Evolutionary conservation across 2,329 filamentous ascomycete species (phyloP), one percentile per base, ranked within the genome.

Genomic region (Ophiostoma pallidulum): DNA sequence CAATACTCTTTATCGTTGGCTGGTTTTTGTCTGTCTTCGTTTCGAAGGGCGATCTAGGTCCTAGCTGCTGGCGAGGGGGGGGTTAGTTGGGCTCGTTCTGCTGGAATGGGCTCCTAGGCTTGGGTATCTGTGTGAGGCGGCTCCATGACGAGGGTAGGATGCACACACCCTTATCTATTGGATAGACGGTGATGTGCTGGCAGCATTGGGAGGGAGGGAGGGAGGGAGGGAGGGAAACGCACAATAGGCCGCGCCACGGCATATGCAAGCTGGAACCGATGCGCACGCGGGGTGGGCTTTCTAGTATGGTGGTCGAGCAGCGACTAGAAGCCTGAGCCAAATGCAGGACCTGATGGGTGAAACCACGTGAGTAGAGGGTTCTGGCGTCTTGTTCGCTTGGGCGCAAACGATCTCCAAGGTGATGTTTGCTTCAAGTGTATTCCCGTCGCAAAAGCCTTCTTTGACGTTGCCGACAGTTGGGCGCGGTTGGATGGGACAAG

Each of bases 121-220:
- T 28, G 28, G 33, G 29, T 29, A 18, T 26, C 33, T 24, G 41
- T 20, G 20, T 18, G n/a, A 26, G 29, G 64, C 65, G 63, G 66
- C 66, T 63, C 64, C 62, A 65, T 58, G 60, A 63, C 63, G 62
- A 63, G 67, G 64, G 65, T 63, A 64, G 64, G 64, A 65, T 68
- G 66, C 64, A 62, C 63, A 69, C 64, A 61, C 62, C 66, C 66
- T 68, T 73, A 73, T 73, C 68, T 72, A 75, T 73, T 74, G 68
- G 71, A 68, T 70, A 72, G 74, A 72, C 66, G 74, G 68, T 66
- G 69, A 75, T 79, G 77, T 71, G 77, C 71, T 80, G 76, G 75
- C 76, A 79, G 59, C 66, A 59, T 60, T 64, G 63, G 65, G 69
- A 67, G 65, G 72, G 65, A 66, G 67, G 69, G 65, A 47, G 63